Evolutionary conservation across 345 rosid genomes (phyloP).

Genomic region (Tarenaya hassleriana): DNA sequence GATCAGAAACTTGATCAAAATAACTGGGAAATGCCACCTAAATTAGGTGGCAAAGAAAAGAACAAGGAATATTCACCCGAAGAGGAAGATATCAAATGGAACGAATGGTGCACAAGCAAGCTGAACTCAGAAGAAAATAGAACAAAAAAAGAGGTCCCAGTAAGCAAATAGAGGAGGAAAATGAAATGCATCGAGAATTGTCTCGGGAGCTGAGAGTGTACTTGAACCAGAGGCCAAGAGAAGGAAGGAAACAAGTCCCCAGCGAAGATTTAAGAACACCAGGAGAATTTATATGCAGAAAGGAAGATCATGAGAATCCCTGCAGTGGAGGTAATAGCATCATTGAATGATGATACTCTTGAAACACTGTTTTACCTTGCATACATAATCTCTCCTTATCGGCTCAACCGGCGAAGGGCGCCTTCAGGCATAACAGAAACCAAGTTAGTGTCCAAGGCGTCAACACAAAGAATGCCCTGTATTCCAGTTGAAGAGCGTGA

Average conservation of each 20-base stretch:
- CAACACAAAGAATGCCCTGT: conserved; percentile 47
- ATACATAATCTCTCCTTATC: conserved; percentile 91
- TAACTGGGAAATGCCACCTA: conserved; percentile 2
- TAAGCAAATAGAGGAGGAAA: background rate
- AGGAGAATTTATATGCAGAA: conserved; percentile 16
- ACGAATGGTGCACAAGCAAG: conserved; percentile 17
- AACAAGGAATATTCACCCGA: background rate
- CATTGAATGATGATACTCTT: conserved; percentile 48
- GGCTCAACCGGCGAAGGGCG: conserved; percentile 85
- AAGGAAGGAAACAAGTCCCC: too few relatives aligned
- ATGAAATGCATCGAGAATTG: background rate
- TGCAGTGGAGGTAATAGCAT: conserved; percentile 34
- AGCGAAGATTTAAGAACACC: conserved; percentile 18
- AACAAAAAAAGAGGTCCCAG: background rate
- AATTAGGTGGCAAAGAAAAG: conserved; percentile 7
- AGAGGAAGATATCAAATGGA: conserved; percentile 9
- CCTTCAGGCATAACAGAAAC: conserved; percentile 97
- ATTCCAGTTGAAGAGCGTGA: conserved; percentile 62
- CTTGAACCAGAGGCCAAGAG: conserved; percentile 1
- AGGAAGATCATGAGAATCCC: conserved; percentile 26
- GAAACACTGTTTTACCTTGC: conserved; percentile 80
- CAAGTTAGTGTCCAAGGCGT: conserved; percentile 62
- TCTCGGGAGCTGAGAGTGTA: conserved; percentile 10
- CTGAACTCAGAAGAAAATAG: conserved; percentile 11
- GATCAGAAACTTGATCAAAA: background rate